Evolutionary conservation across 768 basidiomycete species (phyloP).

Genomic region (Termitomyces sp.): DNA sequence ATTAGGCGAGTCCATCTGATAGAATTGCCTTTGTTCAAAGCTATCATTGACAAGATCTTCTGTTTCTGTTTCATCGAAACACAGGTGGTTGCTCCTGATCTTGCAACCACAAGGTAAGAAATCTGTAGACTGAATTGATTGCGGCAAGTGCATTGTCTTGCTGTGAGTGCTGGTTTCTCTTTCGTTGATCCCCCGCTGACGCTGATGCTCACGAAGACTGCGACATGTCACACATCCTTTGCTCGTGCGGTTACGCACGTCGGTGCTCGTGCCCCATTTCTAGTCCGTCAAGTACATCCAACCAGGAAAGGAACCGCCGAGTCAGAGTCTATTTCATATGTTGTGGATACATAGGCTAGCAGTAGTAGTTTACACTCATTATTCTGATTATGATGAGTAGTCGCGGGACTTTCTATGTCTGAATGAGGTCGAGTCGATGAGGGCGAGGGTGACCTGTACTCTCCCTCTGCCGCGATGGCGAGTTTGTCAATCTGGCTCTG

Average conservation of each 20-base stretch:
- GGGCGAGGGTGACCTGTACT: too few relatives aligned
- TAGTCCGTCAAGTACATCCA: constrained; percentile 56
- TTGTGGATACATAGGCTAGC: constrained; percentile 2
- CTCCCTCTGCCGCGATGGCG: too few relatives aligned
- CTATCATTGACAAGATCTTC: too few relatives aligned
- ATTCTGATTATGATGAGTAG: background rate
- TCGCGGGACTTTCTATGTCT: too few relatives aligned
- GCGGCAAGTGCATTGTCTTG: constrained; percentile 24
- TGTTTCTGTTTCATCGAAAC: too few relatives aligned
- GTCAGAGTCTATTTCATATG: background rate
- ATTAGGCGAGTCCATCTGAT: too few relatives aligned
- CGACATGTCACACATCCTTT: constrained; percentile 82
- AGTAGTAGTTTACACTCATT: background rate
- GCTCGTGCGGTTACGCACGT: constrained; percentile 52
- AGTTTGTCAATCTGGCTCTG: too few relatives aligned
- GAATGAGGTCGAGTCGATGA: too few relatives aligned
- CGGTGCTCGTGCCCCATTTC: constrained; percentile 58
- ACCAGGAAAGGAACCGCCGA: background rate
- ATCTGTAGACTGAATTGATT: too few relatives aligned
- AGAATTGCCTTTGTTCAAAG: too few relatives aligned
- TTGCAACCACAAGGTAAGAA: too few relatives aligned
- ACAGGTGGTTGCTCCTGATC: too few relatives aligned
- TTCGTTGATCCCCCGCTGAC: background rate
- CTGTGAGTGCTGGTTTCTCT: constrained; percentile 38
- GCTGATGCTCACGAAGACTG: constrained; percentile 39